Percentiles rank a stretch among this genome's conserved stretches.
Evolutionary conservation across 225 moss, liverwort and hornwort genomes (phyloP).

Genomic region (Antitrichia curtipendula): DNA sequence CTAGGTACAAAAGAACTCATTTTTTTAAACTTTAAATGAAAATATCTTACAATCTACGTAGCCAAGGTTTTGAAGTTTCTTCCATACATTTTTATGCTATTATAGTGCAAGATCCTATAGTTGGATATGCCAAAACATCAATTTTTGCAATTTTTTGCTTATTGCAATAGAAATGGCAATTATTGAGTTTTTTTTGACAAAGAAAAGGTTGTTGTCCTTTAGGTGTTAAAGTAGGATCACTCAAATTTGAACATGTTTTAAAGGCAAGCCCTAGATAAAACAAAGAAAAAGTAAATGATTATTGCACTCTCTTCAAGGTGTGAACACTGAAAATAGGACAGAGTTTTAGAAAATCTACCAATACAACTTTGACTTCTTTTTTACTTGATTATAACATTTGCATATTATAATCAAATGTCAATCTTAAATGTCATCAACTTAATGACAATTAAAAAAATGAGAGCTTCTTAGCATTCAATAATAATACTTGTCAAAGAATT

Average conservation of each 20-base stretch:
- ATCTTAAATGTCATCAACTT: not conserved
- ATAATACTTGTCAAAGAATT: not conserved
- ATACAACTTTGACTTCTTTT: not conserved
- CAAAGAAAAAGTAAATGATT: not conserved
- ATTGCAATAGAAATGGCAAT: too few relatives aligned
- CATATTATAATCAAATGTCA: not conserved
- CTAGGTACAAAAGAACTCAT: not conserved
- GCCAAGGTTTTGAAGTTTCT: not conserved
- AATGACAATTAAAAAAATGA: not conserved
- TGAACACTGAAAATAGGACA: not conserved
- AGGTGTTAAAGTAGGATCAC: too few relatives aligned
- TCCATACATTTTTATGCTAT: not conserved
- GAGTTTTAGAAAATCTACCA: not conserved
- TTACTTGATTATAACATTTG: not conserved
- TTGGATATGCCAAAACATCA: not conserved
- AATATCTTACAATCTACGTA: not conserved
- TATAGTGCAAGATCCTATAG: not conserved
- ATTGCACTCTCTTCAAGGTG: not conserved
- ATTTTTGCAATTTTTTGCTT: not conserved
- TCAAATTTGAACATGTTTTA: not conserved
- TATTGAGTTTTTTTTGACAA: not conserved
- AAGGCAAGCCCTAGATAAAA: accelerated
- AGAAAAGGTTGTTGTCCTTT: not conserved
- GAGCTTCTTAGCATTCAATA: accelerated
- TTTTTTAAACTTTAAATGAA: not conserved